Evolutionary conservation across 2,329 filamentous ascomycete genomes (phyloP).

Genomic region (Stylonectria norvegica): DNA sequence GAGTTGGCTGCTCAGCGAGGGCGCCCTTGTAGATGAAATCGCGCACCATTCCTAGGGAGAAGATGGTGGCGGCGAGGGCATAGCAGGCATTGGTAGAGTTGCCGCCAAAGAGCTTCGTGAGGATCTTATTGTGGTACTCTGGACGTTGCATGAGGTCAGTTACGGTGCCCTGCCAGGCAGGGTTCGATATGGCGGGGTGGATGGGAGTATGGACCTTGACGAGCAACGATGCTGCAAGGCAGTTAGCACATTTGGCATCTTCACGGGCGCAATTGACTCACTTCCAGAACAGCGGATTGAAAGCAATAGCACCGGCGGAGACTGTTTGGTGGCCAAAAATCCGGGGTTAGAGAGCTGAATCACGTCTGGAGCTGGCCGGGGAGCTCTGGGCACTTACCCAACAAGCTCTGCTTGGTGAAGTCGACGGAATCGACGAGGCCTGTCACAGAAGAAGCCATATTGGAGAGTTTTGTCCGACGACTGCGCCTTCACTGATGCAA

Average conservation of each 20-base stretch:
- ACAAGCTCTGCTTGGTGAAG: constrained; percentile 63
- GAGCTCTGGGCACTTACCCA: constrained; percentile 49
- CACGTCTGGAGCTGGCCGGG: neutral
- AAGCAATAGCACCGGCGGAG: constrained; percentile 75
- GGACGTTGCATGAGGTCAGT: constrained; percentile 17
- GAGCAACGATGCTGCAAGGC: constrained; percentile 67
- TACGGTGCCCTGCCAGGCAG: neutral
- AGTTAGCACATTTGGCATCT: constrained; percentile 30
- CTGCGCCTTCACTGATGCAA: constrained; percentile 14
- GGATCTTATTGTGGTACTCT: constrained; percentile 89
- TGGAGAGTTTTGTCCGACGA: neutral
- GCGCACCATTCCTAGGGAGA: constrained; percentile 83
- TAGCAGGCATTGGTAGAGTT: constrained; percentile 82
- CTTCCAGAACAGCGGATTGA: constrained; percentile 99
- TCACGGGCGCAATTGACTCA: constrained; percentile 47
- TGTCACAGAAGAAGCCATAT: constrained; percentile 39
- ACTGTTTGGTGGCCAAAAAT: constrained; percentile 50
- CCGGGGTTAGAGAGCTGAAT: constrained; percentile 13
- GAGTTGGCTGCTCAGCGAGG: constrained; percentile 69
- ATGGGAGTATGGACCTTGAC: constrained; percentile 60
- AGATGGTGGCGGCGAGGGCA: constrained; percentile 81
- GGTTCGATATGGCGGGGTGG: constrained; percentile 11
- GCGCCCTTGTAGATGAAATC: constrained; percentile 86
- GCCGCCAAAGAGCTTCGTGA: constrained; percentile 83
- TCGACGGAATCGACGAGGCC: constrained; percentile 63